Evolutionary conservation across 1,284 basidiomycete genomes (phyloP).

Genomic region (Irpex rosettiformis): DNA sequence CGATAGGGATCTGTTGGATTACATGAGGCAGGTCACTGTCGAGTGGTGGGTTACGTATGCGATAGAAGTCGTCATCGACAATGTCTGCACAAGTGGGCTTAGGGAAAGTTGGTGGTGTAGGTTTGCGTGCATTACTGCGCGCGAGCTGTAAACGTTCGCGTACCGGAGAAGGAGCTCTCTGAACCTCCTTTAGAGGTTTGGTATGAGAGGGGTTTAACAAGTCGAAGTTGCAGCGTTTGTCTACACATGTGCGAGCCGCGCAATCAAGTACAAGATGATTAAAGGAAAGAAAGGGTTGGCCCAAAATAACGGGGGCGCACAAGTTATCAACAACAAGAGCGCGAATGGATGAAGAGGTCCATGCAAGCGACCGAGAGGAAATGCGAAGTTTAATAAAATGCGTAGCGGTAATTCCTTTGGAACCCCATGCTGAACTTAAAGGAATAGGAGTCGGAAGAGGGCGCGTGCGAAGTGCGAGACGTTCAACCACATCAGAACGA

Average conservation of each 20-base stretch:
- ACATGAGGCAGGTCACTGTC: no score
- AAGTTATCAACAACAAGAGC: constrained; percentile 14
- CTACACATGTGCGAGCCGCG: not conserved
- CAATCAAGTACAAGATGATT: constrained; percentile 12
- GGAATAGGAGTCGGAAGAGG: not conserved
- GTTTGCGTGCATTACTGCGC: no score
- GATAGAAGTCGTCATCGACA: no score
- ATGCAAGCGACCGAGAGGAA: constrained; percentile 1
- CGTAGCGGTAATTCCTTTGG: not conserved
- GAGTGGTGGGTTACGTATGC: no score
- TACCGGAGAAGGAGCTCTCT: no score
- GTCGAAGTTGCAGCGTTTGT: constrained; percentile 3
- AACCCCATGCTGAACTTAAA: constrained; percentile 4
- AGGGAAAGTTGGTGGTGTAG: no score
- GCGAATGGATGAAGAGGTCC: constrained; percentile 7
- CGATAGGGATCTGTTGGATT: no score
- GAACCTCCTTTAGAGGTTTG: not conserved
- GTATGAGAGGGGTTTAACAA: not conserved
- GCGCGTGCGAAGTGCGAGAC: not conserved
- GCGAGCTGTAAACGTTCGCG: no score
- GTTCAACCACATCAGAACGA: not conserved
- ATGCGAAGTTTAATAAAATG: constrained; percentile 15
- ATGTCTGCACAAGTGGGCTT: no score
- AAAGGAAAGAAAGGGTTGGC: constrained; percentile 8
- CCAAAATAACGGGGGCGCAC: constrained; percentile 17